Evolutionary conservation across 2,329 filamentous ascomycete species (phyloP).

Genomic region (Endothia cerciana): DNA sequence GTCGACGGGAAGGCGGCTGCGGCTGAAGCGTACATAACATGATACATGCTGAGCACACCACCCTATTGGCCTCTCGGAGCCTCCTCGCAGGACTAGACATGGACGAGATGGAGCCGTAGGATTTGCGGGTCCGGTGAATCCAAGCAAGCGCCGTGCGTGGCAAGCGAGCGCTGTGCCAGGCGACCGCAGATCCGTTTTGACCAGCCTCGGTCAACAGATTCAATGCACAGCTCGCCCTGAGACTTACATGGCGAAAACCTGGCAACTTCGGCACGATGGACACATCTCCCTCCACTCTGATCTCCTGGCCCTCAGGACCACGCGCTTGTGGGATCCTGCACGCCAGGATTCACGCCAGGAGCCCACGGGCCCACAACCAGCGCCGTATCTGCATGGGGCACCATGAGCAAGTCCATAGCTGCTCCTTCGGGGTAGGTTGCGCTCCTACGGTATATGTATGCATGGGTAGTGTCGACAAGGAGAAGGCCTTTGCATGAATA

Average conservation of each 20-base stretch:
- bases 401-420: not conserved
- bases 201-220: not conserved
- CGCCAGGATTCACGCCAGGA: not conserved
- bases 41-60: not conserved
- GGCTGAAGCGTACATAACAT: not conserved
- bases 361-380: not conserved
- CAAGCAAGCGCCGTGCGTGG: not conserved
- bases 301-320: no score
- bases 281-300: not conserved
- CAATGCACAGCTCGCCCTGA: not conserved
- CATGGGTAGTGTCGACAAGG: no score
- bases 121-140: not conserved
- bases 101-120: not conserved
- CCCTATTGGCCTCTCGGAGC: not conserved
- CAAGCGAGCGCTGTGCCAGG: not conserved
- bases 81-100: not conserved
- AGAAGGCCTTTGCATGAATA: no score
- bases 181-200: not conserved
- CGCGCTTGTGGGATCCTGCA: no score
- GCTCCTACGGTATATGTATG: not conserved
- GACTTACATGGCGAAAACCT: no score
- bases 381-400: not conserved
- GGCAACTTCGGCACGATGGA: not conserved
- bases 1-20: not conserved
- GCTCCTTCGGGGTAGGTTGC: no score